These are phyloP conservation scores for Wickerhamiella allomyrinae DNA, from an alignment of 805 yeast genomes.

Conservation along the genomic window DNA sequence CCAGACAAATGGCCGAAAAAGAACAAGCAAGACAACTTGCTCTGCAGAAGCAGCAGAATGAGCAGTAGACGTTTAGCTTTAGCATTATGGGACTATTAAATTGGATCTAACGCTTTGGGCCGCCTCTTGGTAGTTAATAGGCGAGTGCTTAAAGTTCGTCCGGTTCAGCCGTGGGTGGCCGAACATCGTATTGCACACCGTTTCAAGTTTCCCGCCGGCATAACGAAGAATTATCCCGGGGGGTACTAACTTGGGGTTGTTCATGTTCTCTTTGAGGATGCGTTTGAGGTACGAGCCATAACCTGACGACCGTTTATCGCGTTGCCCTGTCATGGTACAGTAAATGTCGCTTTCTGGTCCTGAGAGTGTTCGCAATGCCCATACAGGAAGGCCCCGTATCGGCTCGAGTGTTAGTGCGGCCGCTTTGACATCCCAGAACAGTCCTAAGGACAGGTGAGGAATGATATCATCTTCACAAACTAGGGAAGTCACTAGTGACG, in stretches of 20 bases:
- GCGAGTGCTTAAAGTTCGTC: background rate
- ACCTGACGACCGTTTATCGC: background rate
- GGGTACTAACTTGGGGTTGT: background rate
- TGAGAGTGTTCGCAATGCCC: background rate
- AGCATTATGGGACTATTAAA: too few relatives aligned
- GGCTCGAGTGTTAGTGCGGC: conserved; percentile 14
- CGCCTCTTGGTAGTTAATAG: background rate
- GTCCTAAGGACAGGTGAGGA: conserved; percentile 24
- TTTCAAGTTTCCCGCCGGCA: background rate
- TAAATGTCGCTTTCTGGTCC: background rate
- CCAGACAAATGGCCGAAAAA: background rate
- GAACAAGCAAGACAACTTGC: too few relatives aligned
- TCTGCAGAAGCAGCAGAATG: too few relatives aligned
- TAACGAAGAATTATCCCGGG: background rate
- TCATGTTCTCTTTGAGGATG: background rate
- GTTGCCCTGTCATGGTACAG: background rate
- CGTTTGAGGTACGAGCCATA: background rate
- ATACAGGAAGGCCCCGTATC: background rate
- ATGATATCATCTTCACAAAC: conserved; percentile 24
- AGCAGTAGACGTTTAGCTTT: too few relatives aligned
- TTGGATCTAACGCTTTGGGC: too few relatives aligned
- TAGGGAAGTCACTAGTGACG: conserved; percentile 20
- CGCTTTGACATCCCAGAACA: conserved; percentile 21
- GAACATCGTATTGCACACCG: background rate
- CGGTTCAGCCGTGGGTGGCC: background rate